Base-by-base conservation (phyloP, 2,329 filamentous ascomycete genomes). In the Colletotrichum higginsianum region DNA sequence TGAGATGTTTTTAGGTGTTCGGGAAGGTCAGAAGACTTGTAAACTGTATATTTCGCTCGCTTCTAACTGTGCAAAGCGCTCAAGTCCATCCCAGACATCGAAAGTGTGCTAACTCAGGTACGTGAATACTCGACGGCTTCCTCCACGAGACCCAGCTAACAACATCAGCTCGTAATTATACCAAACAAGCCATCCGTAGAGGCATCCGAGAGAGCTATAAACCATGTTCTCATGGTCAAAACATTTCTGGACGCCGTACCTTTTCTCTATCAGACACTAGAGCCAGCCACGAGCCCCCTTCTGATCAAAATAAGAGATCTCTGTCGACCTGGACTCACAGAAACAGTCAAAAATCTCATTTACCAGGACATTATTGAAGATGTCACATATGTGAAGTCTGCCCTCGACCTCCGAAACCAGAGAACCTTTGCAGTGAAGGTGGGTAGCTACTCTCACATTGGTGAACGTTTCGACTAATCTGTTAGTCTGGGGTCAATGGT, bases 321-420 rank as follows among this genome's bases (percentile, higher is more conserved):
- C 15, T 98, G 94, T 75, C 86, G 86, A 4, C 89, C 91, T 0
- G 86, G 88, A 18, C 88, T 90, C 18, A 88, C 92, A 6, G 82
- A 84, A 21, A 85, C 86, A 0, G 87, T 96, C 3, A 84, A 91
- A 55, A 82, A 87, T 2, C 82, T 93, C 2, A 95, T 99, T 62
- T 83, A 88, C 55, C 83, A 86, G 16, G 89, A 89, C 0, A 91
- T 99, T 75, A 96, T 98, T 74, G 88, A 93, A 11, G 93, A 98
- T 78, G 93, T 95, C 0, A 89, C 87, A 0, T 97, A 93, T 75
- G 92, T 94, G 70, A 93, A 88, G 57, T 90, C 92, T 26, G 92
- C 96, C 0, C 86, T 98, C 5, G 96, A 98, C 73, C 85, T 98
- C 67, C 89, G 95, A 16, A 97, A 98, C 73, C 96, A 98, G 79